Percentiles rank a stretch among this genome's conserved stretches.
Evolutionary conservation across 345 rosid genomes (phyloP).

Genomic region (Pistacia vera): DNA sequence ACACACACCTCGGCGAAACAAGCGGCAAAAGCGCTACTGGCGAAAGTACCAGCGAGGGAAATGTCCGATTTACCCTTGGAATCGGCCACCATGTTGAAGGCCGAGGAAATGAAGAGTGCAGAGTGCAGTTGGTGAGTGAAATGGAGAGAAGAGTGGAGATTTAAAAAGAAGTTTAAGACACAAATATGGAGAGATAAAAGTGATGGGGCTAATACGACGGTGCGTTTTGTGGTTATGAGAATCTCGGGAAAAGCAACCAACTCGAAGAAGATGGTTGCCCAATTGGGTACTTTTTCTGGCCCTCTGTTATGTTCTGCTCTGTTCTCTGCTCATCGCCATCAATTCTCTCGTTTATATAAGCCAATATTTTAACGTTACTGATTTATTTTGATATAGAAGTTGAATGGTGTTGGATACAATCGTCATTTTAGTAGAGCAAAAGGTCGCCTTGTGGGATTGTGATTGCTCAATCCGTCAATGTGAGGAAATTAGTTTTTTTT

Average conservation of each 20-base stretch:
- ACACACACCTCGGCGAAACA: slow-evolving; percentile 86
- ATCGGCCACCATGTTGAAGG: slow-evolving; percentile 74
- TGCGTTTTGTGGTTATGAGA: neutral
- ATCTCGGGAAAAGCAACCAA: slow-evolving; percentile 25
- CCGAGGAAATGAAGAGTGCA: neutral
- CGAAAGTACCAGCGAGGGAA: slow-evolving; percentile 80
- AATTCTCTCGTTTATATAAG: neutral
- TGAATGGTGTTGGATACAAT: neutral
- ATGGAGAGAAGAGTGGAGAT: neutral
- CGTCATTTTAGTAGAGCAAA: neutral
- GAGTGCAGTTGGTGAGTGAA: neutral
- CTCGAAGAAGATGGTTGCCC: neutral
- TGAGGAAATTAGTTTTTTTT: too few relatives aligned
- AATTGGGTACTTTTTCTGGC: slow-evolving; percentile 12
- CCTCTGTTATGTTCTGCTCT: neutral
- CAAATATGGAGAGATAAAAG: neutral
- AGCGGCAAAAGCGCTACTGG: slow-evolving; percentile 93
- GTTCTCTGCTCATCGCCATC: neutral
- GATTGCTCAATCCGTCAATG: too few relatives aligned
- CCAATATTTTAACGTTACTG: too few relatives aligned
- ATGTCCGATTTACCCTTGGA: slow-evolving; percentile 72
- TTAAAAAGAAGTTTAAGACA: neutral
- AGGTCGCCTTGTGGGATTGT: too few relatives aligned
- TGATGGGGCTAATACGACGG: neutral
- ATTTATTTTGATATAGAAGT: too few relatives aligned